Evolutionary conservation across 495 filamentous ascomycete species (phyloP).

Genomic region (Lasiosphaeris hirsuta): DNA sequence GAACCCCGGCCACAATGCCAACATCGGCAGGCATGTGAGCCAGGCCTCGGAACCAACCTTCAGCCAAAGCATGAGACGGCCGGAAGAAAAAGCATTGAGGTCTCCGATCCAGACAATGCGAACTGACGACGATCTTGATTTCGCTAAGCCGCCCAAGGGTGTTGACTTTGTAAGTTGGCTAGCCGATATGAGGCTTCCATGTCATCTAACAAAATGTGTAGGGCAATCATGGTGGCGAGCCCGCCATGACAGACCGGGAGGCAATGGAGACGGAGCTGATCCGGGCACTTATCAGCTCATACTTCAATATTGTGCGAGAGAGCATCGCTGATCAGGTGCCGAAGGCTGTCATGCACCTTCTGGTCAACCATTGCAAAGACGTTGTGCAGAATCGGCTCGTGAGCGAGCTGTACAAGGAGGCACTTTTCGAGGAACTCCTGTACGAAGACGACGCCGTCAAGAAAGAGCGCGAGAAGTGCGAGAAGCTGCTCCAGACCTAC

Average conservation of each 20-base stretch:
- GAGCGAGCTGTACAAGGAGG: conserved; percentile 90
- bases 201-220: conserved; percentile 31
- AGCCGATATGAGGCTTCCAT: not conserved
- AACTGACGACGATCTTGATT: conserved; percentile 37
- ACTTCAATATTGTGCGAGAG: conserved; percentile 98
- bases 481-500: conserved; percentile 89
- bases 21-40: conserved; percentile 61
- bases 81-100: conserved; percentile 58
- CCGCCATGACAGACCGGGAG: conserved; percentile 89
- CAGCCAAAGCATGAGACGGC: conserved; percentile 75
- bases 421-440: conserved; percentile 86
- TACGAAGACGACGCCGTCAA: conserved; percentile 98
- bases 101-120: conserved; percentile 32
- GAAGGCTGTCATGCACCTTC: conserved; percentile 97
- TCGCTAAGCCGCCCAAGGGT: conserved; percentile 20
- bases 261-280: conserved; percentile 97
- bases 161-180: conserved; percentile 54
- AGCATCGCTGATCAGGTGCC: conserved; percentile 97
- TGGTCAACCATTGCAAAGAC: conserved; percentile 97
- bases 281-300: conserved; percentile 89
- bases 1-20: conserved; percentile 36
- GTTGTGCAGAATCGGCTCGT: conserved; percentile 95
- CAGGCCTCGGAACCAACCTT: conserved; percentile 75
- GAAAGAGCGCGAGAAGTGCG: conserved; percentile 96
- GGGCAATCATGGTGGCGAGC: conserved; percentile 55